Conservation (phyloP, 208 protist species). For the Leishmania lainsoni region DNA sequence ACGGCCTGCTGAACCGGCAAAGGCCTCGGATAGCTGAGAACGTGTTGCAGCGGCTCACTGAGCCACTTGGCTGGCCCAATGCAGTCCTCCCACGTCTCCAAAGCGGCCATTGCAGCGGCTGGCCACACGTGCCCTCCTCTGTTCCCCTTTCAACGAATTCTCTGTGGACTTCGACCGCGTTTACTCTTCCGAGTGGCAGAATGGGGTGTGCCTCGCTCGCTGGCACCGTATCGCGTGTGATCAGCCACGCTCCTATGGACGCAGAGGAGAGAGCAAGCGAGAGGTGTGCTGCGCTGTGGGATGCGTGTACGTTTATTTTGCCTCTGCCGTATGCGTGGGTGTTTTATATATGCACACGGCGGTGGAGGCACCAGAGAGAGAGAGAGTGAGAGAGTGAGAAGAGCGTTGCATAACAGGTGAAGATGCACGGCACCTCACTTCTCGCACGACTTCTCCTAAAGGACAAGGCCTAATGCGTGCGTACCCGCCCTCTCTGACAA, state of each 20-base stretch:
- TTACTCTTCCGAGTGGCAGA: not conserved
- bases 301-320: not conserved
- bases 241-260: not conserved
- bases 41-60: constrained; percentile 46
- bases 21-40: constrained; percentile 64
- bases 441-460: not conserved
- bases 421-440: not conserved
- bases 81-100: constrained; percentile 26
- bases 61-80: constrained; percentile 53
- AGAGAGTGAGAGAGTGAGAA: not conserved
- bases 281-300: not conserved
- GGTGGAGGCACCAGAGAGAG: not conserved
- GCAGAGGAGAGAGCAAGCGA: not conserved
- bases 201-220: not conserved
- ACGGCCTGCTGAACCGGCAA: constrained; percentile 84
- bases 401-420: not conserved
- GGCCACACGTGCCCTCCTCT: not conserved
- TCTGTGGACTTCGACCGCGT: not conserved
- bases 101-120: not conserved
- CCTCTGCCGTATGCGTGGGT: not conserved
- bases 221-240: not conserved
- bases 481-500: not conserved
- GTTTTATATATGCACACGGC: not conserved
- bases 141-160: not conserved
- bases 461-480: not conserved